Base-by-base conservation (phyloP, 805 yeast species). In the Saccharomyces mikatae region DNA sequence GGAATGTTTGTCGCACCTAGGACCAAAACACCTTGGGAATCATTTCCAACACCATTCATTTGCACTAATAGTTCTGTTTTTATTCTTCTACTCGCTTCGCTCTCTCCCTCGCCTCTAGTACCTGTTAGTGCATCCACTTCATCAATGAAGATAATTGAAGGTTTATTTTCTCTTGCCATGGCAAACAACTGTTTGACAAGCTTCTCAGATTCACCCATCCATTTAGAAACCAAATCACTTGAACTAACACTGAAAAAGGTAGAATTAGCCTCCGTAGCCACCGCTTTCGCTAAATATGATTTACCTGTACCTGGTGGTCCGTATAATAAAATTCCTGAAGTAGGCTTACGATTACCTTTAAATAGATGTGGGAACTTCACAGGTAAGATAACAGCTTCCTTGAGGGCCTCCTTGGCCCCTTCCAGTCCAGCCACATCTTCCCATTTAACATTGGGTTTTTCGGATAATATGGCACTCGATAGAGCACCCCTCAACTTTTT, bases 171-270 rank as follows among this genome's bases (percentile, higher is more conserved):
- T 60, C 99, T 79, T 4, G 99, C 99, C 96, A 92, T 89, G 32
- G 86, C 80, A 72, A 94, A 94, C 59, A 94, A 77, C 68, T 94
- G 97, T 70, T 92, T 94, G 28, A 94, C 98, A 54, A 94, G 80
- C 71, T 98, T 83, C 71, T 94, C 99, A 27, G 95, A 85, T 71
- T 94, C 99, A 63, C 99, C 99, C 97, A 92, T 92, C 99, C 99
- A 94, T 71, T 94, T 94, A 60, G 96, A 86, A 2, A 94, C 98
- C 63, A 94, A 79, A 71, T 94, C 99, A 13, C 96, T 87, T 0
- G 97, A 89, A n/a, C 96, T 86, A 1, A 94, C 96, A 2, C 96
- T 87, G 72, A 94, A 94, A 64, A 94, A 94, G 0, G 99, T 94
- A 0, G 97, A 89, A 69, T 92, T 90, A 50, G 98, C 97, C 65